These are phyloP conservation scores for Microdochium bolleyi DNA, from an alignment of 2,329 filamentous ascomycete genomes.

Conservation along the genomic window DNA sequence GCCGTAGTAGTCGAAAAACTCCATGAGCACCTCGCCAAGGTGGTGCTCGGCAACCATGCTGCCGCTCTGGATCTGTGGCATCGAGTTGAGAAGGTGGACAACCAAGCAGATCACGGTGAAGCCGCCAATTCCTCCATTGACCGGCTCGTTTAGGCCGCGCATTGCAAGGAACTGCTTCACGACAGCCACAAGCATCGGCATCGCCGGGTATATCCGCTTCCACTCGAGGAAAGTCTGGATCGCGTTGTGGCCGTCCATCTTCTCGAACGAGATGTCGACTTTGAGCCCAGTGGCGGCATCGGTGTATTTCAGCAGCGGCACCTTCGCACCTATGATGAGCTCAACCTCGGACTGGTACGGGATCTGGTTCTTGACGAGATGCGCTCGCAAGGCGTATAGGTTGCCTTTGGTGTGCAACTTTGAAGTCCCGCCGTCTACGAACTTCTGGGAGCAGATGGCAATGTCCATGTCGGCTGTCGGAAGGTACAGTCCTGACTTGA, in stretches of 20 bases:
- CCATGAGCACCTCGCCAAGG: constrained; percentile 72
- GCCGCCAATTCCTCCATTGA: constrained; percentile 83
- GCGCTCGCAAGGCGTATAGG: constrained; percentile 54
- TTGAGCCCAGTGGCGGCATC: constrained; percentile 71
- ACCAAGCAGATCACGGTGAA: constrained; percentile 93
- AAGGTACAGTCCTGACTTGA: constrained; percentile 68
- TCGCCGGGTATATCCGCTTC: constrained; percentile 71
- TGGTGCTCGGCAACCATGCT: constrained; percentile 55
- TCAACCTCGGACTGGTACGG: constrained; percentile 52
- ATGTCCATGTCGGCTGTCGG: constrained; percentile 87
- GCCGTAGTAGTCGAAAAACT: constrained; percentile 87
- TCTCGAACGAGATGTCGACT: constrained; percentile 94
- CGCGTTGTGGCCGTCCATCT: constrained; percentile 71
- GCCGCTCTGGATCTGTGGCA: constrained; percentile 60
- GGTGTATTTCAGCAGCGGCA: constrained; percentile 87
- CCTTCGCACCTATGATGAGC: constrained; percentile 67
- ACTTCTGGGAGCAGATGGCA: constrained; percentile 61
- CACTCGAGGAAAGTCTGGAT: constrained; percentile 74
- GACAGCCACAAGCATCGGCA: constrained; percentile 78
- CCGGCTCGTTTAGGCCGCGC: constrained; percentile 84
- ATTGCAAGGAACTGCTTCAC: constrained; percentile 92
- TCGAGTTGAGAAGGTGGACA: constrained; percentile 76
- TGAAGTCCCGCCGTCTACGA: constrained; percentile 42
- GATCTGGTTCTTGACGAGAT: constrained; percentile 49
- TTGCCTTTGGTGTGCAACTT: constrained; percentile 43